Conservation (phyloP, 345 rosid species). For the Eucalyptus pauciflora region DNA sequence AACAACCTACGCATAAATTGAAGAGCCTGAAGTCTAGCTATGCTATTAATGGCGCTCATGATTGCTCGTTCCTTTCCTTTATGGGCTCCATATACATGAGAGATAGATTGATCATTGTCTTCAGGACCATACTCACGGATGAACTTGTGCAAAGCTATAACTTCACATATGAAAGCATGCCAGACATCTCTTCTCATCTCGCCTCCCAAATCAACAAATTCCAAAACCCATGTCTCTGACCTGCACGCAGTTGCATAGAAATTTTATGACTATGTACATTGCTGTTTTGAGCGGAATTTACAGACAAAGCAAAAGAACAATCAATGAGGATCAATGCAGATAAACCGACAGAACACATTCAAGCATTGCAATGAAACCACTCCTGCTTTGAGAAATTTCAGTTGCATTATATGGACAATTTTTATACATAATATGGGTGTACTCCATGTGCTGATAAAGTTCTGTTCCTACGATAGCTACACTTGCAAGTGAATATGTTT, state of each 20-base stretch:
- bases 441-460: neutral
- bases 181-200: conserved; percentile 91
- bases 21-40: conserved; percentile 90
- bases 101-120: conserved; percentile 40
- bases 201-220: conserved; percentile 95
- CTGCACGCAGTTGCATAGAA: conserved; percentile 17
- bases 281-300: neutral
- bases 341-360: neutral
- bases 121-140: conserved; percentile 65
- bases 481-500: neutral
- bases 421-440: neutral
- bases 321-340: neutral
- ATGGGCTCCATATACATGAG: conserved; percentile 65
- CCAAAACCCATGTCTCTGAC: conserved; percentile 70
- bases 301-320: neutral
- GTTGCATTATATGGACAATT: neutral
- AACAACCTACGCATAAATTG: conserved; percentile 64
- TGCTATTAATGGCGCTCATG: conserved; percentile 48
- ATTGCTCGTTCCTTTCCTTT: conserved; percentile 78
- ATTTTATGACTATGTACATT: neutral
- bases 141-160: conserved; percentile 73
- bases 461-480: neutral
- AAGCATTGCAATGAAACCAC: neutral
- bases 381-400: neutral
- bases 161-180: conserved; percentile 82